Base-by-base conservation (phyloP, 768 basidiomycete species). In the Lenzites betulinus region DNA sequence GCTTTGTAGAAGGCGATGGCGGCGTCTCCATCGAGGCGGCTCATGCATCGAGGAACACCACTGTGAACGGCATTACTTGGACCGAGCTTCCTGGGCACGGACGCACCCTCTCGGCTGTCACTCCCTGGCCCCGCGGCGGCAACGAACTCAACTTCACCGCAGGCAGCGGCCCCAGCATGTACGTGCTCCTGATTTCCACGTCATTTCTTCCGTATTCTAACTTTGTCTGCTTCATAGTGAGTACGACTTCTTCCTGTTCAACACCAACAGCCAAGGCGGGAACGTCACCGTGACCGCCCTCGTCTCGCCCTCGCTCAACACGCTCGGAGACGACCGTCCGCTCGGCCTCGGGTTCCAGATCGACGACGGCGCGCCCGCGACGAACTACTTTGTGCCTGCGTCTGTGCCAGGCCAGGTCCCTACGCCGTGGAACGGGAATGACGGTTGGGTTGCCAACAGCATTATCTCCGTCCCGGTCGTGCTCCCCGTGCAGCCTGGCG, bases 11-110 rank as follows among this genome's bases (percentile, higher is more conserved):
- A 63, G 83, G 81, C n/a, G 78, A 83, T 42, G 86, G 87, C 12
- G 82, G 79, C n/a, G 76, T 90, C 33, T 83, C 84, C 0, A 86
- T 89, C 26, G 87, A 90, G 64, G 88, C 87, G 28, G 83, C 79
- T 2, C 88, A 90, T 69, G 75, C 81, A 0, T 74, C 79, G 2
- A 75, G 69, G 22, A 80, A 78, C 67, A 75, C 74, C 0, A 68
- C 77, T 5, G 83, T 83, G 5, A 71, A 77, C 38, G 82, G 80
- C 8, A 77, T 86, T 49, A 71, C 78, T 7, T 89, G 87, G 84
- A 79, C 76, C 8, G 80, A 84, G 51, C 70, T 90, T 4, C 83
- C 83, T 1, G 82, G 83, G 1, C 81, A 86, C 53, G 87, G 88
- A 7, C 75, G 81, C 12, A 87, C 84, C 0, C 72, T 83, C 1